Conservation (phyloP, 2,329 filamentous ascomycete genomes). For the Didymellaceae sp. region DNA sequence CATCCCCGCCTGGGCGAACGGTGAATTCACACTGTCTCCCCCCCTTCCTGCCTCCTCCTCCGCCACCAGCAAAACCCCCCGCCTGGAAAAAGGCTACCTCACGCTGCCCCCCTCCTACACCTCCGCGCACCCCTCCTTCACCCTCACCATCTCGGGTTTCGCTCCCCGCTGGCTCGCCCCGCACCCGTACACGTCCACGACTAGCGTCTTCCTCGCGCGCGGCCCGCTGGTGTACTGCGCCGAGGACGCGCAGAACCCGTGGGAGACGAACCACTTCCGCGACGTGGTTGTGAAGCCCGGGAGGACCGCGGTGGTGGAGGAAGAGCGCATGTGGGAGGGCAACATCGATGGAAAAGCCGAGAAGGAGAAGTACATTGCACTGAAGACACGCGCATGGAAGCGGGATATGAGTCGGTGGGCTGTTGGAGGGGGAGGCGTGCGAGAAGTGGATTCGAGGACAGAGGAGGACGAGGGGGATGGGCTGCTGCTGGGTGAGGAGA, state of each 20-base stretch:
- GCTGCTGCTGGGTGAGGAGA: neutral
- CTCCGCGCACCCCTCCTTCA: constrained; percentile 47
- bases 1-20: constrained; percentile 61
- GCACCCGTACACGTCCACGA: constrained; percentile 63
- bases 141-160: constrained; percentile 54
- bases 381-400: neutral
- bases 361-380: constrained; percentile 7
- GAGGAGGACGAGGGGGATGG: neutral
- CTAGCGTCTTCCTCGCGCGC: constrained; percentile 52
- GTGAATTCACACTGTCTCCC: constrained; percentile 35
- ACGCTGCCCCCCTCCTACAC: neutral
- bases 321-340: neutral
- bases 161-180: constrained; percentile 58
- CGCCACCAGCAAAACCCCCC: constrained; percentile 37
- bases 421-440: neutral
- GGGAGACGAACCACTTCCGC: constrained; percentile 19
- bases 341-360: constrained; percentile 9
- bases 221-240: constrained; percentile 18
- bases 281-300: constrained; percentile 11
- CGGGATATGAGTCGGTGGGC: neutral
- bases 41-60: constrained; percentile 7
- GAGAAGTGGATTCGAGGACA: constrained; percentile 1
- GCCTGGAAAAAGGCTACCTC: constrained; percentile 27
- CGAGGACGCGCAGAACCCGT: constrained; percentile 14
- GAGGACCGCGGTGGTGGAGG: constrained; percentile 1